Percentiles rank a stretch among this genome's conserved stretches.
These are phyloP conservation scores for Thelephora aurantiotincta DNA, from an alignment of 768 basidiomycete species.

Conservation along the genomic window DNA sequence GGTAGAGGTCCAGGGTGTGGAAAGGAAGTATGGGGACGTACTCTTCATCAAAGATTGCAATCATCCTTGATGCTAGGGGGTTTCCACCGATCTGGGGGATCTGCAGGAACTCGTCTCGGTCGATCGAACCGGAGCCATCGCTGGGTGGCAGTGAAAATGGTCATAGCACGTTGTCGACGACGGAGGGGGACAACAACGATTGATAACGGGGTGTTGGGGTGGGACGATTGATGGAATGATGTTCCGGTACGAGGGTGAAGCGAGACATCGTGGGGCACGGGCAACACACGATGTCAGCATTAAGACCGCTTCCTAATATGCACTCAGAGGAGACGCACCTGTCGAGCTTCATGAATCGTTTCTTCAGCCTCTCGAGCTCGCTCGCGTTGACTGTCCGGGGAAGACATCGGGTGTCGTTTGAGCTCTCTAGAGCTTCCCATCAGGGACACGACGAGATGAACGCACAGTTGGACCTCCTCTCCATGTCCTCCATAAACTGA, in stretches of 20 bases:
- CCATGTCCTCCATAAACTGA: conserved; percentile 97
- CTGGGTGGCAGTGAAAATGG: conserved; percentile 21
- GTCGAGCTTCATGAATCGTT: conserved; percentile 99
- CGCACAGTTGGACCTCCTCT: conserved; percentile 94
- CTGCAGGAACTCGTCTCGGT: conserved; percentile 96
- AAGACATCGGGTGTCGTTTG: not conserved
- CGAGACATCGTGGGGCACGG: not conserved
- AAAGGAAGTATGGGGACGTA: conserved; percentile 28
- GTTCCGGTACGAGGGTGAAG: not conserved
- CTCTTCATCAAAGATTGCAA: conserved; percentile 99
- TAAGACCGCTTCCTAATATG: not conserved
- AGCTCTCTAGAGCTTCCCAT: not conserved
- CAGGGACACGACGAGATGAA: not conserved
- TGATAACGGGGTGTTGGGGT: no score
- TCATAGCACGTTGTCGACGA: not conserved
- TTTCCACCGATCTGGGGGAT: conserved; percentile 99
- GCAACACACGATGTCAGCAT: not conserved
- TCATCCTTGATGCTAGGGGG: conserved; percentile 93
- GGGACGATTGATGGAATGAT: not conserved
- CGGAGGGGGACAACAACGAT: not conserved
- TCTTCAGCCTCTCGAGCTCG: conserved; percentile 92
- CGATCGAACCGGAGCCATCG: conserved; percentile 95
- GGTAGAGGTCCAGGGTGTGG: not conserved
- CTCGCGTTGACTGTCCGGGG: conserved; percentile 67
- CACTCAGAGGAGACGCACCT: conserved; percentile 35